Base-by-base conservation (phyloP, 306 rosid species). In the Rosa chinensis region DNA sequence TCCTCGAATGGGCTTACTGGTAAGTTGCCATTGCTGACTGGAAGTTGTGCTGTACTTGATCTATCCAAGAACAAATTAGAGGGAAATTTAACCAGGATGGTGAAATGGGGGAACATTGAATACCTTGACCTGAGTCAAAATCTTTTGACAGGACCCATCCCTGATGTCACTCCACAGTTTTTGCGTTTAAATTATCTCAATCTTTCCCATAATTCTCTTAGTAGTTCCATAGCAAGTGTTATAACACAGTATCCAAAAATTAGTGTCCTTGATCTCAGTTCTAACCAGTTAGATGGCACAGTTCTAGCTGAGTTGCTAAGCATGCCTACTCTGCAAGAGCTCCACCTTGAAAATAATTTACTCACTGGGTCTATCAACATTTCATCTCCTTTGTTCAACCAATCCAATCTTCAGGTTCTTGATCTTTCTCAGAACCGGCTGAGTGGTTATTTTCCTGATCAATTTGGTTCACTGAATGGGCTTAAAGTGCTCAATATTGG, bases 41-140 rank as follows among this genome's bases (percentile, higher is more conserved):
- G 99, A 85, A 90, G 87, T 85, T 93, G 99, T 80, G 94, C 85
- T 10, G 81, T 96, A 25, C 98, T 96, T 78, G 99, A 96, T 88
- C 92, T 96, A 70, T 96, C 99, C 44, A 86, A 86, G 20, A 96
- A 96, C 88, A 86, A 87, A 77, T 84, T 96, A 0, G 88, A 86
- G 81, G 99, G 99, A 77, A 96, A 96, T 64, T 82, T 96, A 75
- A 81, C 90, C 49, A 87, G 96, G 89, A 88, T 91, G 80, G 52
- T 85, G 77, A 96, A 88, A 83, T 96, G 99, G 99, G 99, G 98
- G 50, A 90, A 96, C 85, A 76, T 96, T 62, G 94, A 93, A 80
- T 91, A 73, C 80, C 96, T 96, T 59, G 99, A 96, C 87, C 93
- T 96, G 79, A 91, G 99, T 77, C 89, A 76, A 66, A 96, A 96